Evolutionary conservation across 768 basidiomycete genomes (phyloP), one percentile per base, ranked within the genome.

Genomic region (Favolaschia claudopus): DNA sequence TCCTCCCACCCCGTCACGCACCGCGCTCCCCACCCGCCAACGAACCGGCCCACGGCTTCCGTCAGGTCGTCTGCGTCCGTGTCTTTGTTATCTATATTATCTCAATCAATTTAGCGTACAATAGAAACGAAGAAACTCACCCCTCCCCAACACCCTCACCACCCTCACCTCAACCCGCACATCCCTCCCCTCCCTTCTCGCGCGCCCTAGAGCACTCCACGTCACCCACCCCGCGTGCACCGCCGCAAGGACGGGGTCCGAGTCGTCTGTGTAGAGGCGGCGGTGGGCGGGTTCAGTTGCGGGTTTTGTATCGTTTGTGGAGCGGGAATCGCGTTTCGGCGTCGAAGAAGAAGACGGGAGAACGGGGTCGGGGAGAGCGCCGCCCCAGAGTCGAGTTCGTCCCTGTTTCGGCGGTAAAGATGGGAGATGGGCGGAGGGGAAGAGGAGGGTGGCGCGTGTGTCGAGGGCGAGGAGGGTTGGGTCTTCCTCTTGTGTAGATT

Each of bases 261-360:
- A 83, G 66, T 84, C 83, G 66, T 85, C 83, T 17, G 83, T 84
- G 68, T 84, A 85, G 34, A 83, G 72, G 22, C 82, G 73, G 17
- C 80, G 74, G 27, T 42, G 29, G 36, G n/a, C n/a, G n/a, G n/a
- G n/a, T n/a, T n/a, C n/a, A n/a, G n/a, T n/a, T n/a, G n/a, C n/a
- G n/a, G n/a, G n/a, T n/a, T n/a, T n/a, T n/a, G n/a, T n/a, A n/a
- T n/a, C n/a, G n/a, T n/a, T n/a, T n/a, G n/a, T n/a, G n/a, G n/a
- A n/a, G n/a, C n/a, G n/a, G n/a, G n/a, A n/a, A n/a, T n/a, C n/a
- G n/a, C n/a, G n/a, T n/a, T n/a, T n/a, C n/a, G n/a, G n/a, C n/a
- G n/a, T n/a, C n/a, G n/a, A n/a, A n/a, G n/a, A n/a, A n/a, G n/a
- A n/a, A n/a, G n/a, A n/a, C n/a, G n/a, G n/a, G n/a, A n/a, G n/a